A percentile compares a stretch with the other conserved stretches of the same genome.
Evolutionary conservation across 108 stramenopile genomes (phyloP).

Genomic region (Seminavis robusta): DNA sequence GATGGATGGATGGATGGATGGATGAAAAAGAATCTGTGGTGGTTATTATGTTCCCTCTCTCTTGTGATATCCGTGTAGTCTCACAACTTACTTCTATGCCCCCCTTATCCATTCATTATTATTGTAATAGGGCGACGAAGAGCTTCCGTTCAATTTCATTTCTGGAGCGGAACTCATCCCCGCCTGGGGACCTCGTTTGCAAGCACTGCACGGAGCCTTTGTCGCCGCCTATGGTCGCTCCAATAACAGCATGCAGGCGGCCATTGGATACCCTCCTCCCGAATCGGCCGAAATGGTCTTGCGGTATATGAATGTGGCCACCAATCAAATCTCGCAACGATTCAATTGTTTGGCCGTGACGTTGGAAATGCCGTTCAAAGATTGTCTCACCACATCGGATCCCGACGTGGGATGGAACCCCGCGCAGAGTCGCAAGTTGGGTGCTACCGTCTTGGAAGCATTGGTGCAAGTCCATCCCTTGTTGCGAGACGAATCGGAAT

Average conservation of each 20-base stretch:
- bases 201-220: slow-evolving; percentile 80
- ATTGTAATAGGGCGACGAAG: slow-evolving; percentile 94
- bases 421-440: slow-evolving; percentile 50
- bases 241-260: slow-evolving; percentile 76
- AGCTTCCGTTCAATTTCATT: slow-evolving; percentile 77
- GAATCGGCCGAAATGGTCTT: slow-evolving; percentile 25
- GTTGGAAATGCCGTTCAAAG: slow-evolving; percentile 90
- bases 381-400: slow-evolving; percentile 55
- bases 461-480: slow-evolving; percentile 64
- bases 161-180: slow-evolving; percentile 70
- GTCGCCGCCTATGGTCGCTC: slow-evolving; percentile 57
- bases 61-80: no score
- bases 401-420: slow-evolving; percentile 67
- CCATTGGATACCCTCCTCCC: slow-evolving; percentile 69
- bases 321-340: slow-evolving; percentile 73
- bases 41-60: no score
- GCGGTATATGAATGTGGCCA: slow-evolving; percentile 69
- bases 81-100: no score
- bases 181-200: slow-evolving; percentile 61
- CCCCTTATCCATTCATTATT: no score
- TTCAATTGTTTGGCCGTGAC: slow-evolving; percentile 81
- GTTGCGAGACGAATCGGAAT: slow-evolving; percentile 60
- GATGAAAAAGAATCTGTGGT: no score
- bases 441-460: slow-evolving; percentile 62
- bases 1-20: no score